These are phyloP conservation scores for Rhodomyrtus tomentosa DNA, from an alignment of 345 rosid genomes.

Conservation along the genomic window DNA sequence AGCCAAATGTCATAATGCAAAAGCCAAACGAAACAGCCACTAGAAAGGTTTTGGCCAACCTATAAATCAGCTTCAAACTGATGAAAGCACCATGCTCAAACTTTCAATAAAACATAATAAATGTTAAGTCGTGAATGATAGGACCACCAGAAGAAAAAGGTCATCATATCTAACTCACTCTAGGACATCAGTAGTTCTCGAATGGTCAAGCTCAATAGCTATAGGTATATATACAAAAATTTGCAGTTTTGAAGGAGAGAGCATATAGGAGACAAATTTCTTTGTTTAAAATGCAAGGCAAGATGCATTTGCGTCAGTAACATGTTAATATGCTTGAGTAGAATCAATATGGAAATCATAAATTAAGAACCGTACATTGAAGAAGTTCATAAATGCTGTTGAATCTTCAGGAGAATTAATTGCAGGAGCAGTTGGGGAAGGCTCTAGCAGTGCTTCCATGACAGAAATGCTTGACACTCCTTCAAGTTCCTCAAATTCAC, in stretches of 20 bases:
- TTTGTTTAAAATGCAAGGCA: background rate
- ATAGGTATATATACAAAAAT: background rate
- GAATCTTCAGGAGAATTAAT: slow-evolving; percentile 34
- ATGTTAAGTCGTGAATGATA: background rate
- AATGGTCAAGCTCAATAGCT: background rate
- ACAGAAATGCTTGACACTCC: slow-evolving; percentile 42
- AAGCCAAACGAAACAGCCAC: background rate
- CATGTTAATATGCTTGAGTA: background rate
- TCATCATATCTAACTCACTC: background rate
- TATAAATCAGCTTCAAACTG: background rate
- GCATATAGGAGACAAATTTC: background rate
- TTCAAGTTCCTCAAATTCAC: slow-evolving; percentile 67
- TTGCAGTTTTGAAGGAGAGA: background rate
- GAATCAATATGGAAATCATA: background rate
- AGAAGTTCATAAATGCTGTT: slow-evolving; percentile 41
- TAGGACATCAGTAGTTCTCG: background rate
- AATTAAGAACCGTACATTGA: slow-evolving; percentile 27
- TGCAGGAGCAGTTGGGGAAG: slow-evolving; percentile 28
- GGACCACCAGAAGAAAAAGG: background rate
- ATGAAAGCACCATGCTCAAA: background rate
- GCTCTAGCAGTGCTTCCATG: slow-evolving; percentile 53
- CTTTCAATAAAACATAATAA: background rate
- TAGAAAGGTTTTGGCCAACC: background rate
- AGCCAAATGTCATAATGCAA: background rate
- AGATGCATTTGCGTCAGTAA: background rate